These are phyloP conservation scores for Pythium rhizo-oryzae DNA, from an alignment of 352 stramenopile genomes.

Conservation along the genomic window DNA sequence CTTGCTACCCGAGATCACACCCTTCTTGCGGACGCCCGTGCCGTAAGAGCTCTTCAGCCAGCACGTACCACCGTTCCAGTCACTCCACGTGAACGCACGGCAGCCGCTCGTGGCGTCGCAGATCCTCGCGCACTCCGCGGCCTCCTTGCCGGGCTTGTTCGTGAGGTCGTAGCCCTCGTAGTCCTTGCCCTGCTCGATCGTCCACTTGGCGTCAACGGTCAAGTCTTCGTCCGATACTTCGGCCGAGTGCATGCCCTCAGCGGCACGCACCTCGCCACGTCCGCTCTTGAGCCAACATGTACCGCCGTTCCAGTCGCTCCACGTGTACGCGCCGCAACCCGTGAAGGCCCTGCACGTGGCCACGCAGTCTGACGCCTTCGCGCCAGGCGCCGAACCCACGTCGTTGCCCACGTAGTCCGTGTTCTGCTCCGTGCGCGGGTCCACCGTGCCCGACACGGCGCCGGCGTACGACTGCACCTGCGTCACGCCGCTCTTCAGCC, in stretches of 20 bases:
- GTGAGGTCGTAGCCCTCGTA: slow-evolving; percentile 20
- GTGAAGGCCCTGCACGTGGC: not conserved
- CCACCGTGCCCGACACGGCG: not conserved
- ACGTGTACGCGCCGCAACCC: slow-evolving; percentile 29
- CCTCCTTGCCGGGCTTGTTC: not conserved
- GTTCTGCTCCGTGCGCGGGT: not conserved
- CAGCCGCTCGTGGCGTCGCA: not conserved
- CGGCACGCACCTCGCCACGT: not conserved
- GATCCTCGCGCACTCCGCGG: not conserved
- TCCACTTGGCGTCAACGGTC: not conserved
- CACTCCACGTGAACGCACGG: slow-evolving; percentile 39
- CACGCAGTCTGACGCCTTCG: not conserved
- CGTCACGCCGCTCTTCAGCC: slow-evolving; percentile 42
- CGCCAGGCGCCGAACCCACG: slow-evolving; percentile 3
- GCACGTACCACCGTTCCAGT: slow-evolving; percentile 52
- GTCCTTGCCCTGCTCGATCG: slow-evolving; percentile 1
- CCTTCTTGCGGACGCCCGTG: not conserved
- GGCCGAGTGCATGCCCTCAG: slow-evolving; percentile 10
- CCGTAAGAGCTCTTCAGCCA: slow-evolving; percentile 44
- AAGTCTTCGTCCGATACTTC: slow-evolving; percentile 40
- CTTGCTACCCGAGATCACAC: slow-evolving; percentile 6
- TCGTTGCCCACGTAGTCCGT: slow-evolving; percentile 21
- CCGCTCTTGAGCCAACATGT: slow-evolving; percentile 60
- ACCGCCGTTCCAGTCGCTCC: slow-evolving; percentile 51
- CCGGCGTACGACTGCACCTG: not conserved